phyloP scores from a whole-genome alignment of 371 early-diverging fungal genomes.

The Entomophthora muscae region DNA sequence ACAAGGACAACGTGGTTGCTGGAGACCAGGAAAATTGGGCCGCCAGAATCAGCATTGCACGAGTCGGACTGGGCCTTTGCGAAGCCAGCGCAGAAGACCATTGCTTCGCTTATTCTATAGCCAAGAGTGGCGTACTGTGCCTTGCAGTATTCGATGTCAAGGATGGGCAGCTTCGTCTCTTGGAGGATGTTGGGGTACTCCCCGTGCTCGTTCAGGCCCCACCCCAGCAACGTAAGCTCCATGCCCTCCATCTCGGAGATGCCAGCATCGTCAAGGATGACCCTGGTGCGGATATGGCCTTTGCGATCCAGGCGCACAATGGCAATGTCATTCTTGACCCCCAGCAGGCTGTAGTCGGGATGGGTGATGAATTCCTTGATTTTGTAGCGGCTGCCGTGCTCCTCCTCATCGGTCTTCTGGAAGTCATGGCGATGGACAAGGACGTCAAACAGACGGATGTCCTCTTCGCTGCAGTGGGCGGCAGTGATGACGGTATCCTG shows the following conservation, averaged over 20 bases:
- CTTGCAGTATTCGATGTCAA: not conserved
- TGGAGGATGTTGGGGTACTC: not conserved
- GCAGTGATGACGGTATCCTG: constrained; percentile 7
- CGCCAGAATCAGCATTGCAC: not conserved
- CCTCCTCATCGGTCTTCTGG: not conserved
- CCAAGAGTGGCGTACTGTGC: not conserved
- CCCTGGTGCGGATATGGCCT: not conserved
- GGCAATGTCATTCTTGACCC: not conserved
- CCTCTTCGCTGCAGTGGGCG: constrained; percentile 8
- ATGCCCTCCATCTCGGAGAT: not conserved
- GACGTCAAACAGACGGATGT: not conserved
- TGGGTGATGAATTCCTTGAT: not conserved
- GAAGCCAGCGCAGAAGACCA: not conserved
- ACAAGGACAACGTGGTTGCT: not conserved
- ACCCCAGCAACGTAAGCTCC: not conserved
- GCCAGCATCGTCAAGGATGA: not conserved
- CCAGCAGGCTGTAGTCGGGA: not conserved
- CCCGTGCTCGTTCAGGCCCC: not conserved
- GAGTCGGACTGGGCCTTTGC: not conserved
- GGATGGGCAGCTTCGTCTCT: not conserved
- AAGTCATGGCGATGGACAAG: constrained; percentile 7
- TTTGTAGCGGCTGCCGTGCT: not conserved
- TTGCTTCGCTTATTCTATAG: not conserved
- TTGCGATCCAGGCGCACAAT: not conserved
- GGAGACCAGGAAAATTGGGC: not conserved